Evolutionary conservation across 176 grass and related monocot species (phyloP).

Genomic region (Bothriochloa decipiens): DNA sequence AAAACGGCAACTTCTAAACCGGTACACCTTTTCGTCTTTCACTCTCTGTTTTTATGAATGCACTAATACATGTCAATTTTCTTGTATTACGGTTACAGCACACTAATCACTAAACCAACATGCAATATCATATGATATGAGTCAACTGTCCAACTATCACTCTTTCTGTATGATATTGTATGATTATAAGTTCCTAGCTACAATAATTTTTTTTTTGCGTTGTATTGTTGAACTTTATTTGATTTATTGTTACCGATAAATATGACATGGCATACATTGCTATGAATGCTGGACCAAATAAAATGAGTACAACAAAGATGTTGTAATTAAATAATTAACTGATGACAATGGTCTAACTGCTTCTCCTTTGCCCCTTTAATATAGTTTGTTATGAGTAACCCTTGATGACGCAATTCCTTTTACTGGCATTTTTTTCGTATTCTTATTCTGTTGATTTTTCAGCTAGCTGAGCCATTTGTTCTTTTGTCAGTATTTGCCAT

Average conservation of each 20-base stretch:
- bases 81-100: not conserved
- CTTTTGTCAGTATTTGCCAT: not conserved
- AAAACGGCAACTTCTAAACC: slow-evolving; percentile 70
- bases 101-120: too few species aligned
- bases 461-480: not conserved
- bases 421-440: not conserved
- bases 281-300: not conserved
- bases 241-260: not conserved
- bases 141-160: not conserved
- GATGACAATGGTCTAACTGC: not conserved
- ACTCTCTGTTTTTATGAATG: not conserved
- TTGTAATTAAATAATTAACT: not conserved
- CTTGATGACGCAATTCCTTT: not conserved
- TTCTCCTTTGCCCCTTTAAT: not conserved
- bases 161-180: not conserved
- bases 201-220: not conserved
- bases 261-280: not conserved
- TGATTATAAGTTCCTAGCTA: not conserved
- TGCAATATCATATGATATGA: not conserved
- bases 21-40: slow-evolving; percentile 37
- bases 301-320: not conserved
- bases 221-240: not conserved
- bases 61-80: not conserved
- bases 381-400: not conserved
- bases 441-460: not conserved